Evolutionary conservation across 2,329 filamentous ascomycete genomes (phyloP), one percentile per base, ranked within the genome.

Genomic region (Sporothrix humicola): DNA sequence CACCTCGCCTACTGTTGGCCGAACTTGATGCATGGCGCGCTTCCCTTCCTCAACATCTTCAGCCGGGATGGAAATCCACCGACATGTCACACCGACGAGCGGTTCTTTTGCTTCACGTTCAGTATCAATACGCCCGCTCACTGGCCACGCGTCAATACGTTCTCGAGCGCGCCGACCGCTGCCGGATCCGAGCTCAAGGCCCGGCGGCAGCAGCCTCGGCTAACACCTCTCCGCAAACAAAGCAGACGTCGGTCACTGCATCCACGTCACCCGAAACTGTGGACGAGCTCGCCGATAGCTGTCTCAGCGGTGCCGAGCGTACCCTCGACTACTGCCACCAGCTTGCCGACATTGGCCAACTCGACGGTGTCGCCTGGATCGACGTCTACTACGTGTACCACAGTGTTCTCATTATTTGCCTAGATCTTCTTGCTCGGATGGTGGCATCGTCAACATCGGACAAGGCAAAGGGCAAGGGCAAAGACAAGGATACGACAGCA

Each of bases 341-440:
- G 66, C 78, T 84, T 0, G 81, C 82, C n/a, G 70, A 78, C 2
- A 79, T 81, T 56, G 78, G 78, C 5, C 81, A 80, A 56, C 82
- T 84, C 69, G 81, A 84, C 74, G 77, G 80, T n/a, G 79, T 82
- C 17, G 81, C 80, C 1, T 82, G 81, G 80, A 82, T 80, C 77
- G 83, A 85, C 69, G 77, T 82, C 4, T 85, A 82, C 79, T 83
- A 81, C 58, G 77, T 81, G 2, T 79, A 83, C 58, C 73, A 76
- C 68, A 50, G 63, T 50, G 72, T 75, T 8, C 50, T 76, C 10
- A 54, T 76, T 23, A 20, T 76, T 13, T 76, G 74, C 20, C 74
- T 76, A 5, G 75, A 76, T 44, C 63, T 76, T 17, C 66, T 76
- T 23, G 73, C 63, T 26, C 72, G 73, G 12, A 72, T 54, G 12